Evolutionary conservation across 2,329 filamentous ascomycete species (phyloP).

Genomic region (Tolypocladium album): DNA sequence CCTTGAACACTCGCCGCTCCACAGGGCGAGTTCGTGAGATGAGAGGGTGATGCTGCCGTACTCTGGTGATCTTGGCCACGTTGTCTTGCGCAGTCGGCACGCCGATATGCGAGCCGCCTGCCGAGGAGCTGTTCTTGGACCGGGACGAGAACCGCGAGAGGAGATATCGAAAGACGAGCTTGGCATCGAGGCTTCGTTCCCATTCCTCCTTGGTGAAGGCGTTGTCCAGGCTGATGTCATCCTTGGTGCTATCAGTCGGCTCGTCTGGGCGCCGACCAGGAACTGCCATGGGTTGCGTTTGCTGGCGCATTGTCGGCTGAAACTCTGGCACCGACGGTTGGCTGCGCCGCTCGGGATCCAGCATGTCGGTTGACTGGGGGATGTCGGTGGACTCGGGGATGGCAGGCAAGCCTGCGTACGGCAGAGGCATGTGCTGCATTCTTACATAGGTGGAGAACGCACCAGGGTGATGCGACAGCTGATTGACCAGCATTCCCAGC

Average conservation of each 20-base stretch:
- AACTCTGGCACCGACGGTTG: slow-evolving; percentile 26
- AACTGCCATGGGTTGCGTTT: slow-evolving; percentile 24
- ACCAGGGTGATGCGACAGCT: slow-evolving; percentile 69
- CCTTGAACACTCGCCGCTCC: slow-evolving; percentile 48
- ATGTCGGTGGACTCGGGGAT: slow-evolving; percentile 41
- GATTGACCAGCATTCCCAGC: slow-evolving; percentile 72
- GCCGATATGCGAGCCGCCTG: slow-evolving; percentile 35
- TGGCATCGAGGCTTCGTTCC: slow-evolving; percentile 85
- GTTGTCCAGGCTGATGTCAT: slow-evolving; percentile 14
- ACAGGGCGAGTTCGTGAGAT: slow-evolving; percentile 46
- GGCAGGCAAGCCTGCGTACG: slow-evolving; percentile 68
- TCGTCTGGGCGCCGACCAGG: slow-evolving; percentile 16
- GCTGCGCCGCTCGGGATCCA: slow-evolving; percentile 9
- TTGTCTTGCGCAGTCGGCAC: slow-evolving; percentile 49
- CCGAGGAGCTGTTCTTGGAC: slow-evolving; percentile 26
- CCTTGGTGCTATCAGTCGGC: slow-evolving; percentile 9
- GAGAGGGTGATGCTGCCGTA: slow-evolving; percentile 82
- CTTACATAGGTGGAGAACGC: slow-evolving; percentile 76
- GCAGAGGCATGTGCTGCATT: slow-evolving; percentile 52
- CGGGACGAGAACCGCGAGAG: slow-evolving; percentile 59
- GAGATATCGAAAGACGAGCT: slow-evolving; percentile 83
- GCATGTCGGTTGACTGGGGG: slow-evolving; percentile 14
- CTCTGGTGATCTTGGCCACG: slow-evolving; percentile 69
- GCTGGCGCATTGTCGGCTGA: slow-evolving; percentile 33
- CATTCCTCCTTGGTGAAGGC: slow-evolving; percentile 68